A percentile compares a stretch with the other conserved stretches of the same genome.
Evolutionary conservation across 805 yeast species (phyloP).

Genomic region (Starmerella cellae): DNA sequence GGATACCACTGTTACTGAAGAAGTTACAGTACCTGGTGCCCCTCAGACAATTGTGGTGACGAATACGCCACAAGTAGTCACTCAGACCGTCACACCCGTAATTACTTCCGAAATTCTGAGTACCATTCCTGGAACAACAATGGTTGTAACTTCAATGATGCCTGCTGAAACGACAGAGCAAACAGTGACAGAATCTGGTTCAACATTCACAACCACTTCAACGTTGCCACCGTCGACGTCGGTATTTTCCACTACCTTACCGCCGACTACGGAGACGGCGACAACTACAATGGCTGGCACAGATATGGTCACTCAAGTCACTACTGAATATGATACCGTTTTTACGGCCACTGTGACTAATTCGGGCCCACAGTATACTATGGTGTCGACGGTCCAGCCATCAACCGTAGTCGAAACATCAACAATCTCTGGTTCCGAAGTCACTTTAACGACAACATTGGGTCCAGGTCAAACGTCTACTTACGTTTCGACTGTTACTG

Average conservation of each 20-base stretch:
- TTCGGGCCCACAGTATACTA: conserved; percentile 2
- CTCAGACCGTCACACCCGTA: conserved; percentile 2
- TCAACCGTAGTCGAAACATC: conserved; percentile 8
- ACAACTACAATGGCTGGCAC: conserved; percentile 7
- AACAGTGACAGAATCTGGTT: background rate
- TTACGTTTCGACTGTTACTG: conserved; percentile 4
- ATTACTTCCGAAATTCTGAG: background rate
- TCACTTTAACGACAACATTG: conserved; percentile 9
- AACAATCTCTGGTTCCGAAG: conserved; percentile 3
- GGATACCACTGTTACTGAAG: conserved; percentile 1
- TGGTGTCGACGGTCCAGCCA: conserved; percentile 5
- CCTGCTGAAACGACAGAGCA: conserved; percentile 2
- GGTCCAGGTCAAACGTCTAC: conserved; percentile 8
- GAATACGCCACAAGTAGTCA: conserved; percentile 11
- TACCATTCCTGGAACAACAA: conserved; percentile 9
- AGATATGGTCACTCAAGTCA: conserved; percentile 1
- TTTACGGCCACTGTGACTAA: conserved; percentile 4
- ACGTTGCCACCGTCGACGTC: conserved; percentile 2
- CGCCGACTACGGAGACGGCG: background rate
- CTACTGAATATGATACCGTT: conserved; percentile 5
- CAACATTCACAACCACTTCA: conserved; percentile 3
- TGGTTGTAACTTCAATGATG: conserved; percentile 2
- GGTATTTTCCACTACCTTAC: conserved; percentile 3
- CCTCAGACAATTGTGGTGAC: conserved; percentile 11
- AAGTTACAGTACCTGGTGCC: conserved; percentile 5